phyloP scores from a whole-genome alignment of 495 filamentous ascomycete genomes.

The Chaetomidium leptoderma region DNA sequence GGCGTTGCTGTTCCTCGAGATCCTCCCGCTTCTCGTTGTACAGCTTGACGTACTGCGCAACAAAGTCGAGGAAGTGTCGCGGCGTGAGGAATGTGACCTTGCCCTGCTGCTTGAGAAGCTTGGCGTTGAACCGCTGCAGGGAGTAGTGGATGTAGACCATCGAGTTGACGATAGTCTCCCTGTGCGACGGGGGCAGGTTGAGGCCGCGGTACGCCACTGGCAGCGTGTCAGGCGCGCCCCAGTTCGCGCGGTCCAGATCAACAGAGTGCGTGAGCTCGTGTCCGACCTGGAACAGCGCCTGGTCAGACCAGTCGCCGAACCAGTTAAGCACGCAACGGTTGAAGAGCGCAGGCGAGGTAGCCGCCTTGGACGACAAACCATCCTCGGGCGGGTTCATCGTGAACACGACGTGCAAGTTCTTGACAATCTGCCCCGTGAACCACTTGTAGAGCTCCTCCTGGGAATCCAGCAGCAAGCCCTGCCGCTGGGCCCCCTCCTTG shows the following conservation, averaged over 20 bases:
- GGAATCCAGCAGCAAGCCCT: slow-evolving; percentile 90
- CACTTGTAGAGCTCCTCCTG: slow-evolving; percentile 99
- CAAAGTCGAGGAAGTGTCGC: slow-evolving; percentile 95
- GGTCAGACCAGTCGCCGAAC: slow-evolving; percentile 99
- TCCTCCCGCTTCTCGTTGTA: slow-evolving; percentile 99
- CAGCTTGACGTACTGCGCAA: slow-evolving; percentile 93
- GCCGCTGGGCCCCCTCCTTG: slow-evolving; percentile 94
- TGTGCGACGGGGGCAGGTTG: slow-evolving; percentile 75
- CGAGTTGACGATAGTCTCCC: slow-evolving; percentile 86
- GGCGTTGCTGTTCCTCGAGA: slow-evolving; percentile 94
- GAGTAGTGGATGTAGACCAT: slow-evolving; percentile 99
- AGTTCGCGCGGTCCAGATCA: slow-evolving; percentile 84
- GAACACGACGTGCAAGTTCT: slow-evolving; percentile 98
- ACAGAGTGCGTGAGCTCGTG: slow-evolving; percentile 93
- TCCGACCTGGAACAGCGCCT: slow-evolving; percentile 96
- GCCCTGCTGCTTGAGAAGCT: slow-evolving; percentile 85
- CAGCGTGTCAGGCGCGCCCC: slow-evolving; percentile 81
- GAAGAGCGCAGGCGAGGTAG: slow-evolving; percentile 95
- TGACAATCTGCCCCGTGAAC: slow-evolving; percentile 99
- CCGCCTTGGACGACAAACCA: slow-evolving; percentile 89
- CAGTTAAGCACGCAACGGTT: slow-evolving; percentile 99
- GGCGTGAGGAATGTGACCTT: slow-evolving; percentile 90
- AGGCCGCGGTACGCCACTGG: slow-evolving; percentile 87
- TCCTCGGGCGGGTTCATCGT: slow-evolving; percentile 99
- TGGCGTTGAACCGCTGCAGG: slow-evolving; percentile 80